phyloP scores from a whole-genome alignment of 768 basidiomycete genomes.

The Termitomyces sp. region DNA sequence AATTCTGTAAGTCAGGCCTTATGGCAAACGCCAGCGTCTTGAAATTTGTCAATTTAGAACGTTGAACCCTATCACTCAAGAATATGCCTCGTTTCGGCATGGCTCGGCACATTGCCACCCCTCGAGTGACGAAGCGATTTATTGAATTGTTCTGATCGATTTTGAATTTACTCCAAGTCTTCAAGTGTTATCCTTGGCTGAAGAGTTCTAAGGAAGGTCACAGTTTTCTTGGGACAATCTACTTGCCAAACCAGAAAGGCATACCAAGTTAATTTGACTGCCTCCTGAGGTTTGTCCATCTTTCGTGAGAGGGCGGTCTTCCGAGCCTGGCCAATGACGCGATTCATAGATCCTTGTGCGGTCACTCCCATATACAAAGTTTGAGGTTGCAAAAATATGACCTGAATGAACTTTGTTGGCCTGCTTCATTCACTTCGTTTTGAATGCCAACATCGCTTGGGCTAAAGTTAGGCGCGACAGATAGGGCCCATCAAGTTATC shows the following conservation, averaged over 20 bases:
- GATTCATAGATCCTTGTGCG: not conserved
- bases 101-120: too few relatives aligned
- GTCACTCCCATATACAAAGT: not conserved
- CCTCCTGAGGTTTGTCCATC: not conserved
- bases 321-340: not conserved
- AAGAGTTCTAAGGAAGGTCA: too few relatives aligned
- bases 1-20: too few relatives aligned
- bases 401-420: too few relatives aligned
- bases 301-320: not conserved
- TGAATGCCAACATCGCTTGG: not conserved
- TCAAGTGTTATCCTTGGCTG: too few relatives aligned
- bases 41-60: too few relatives aligned
- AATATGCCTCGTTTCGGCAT: too few relatives aligned
- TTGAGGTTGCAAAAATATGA: not conserved
- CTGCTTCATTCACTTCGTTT: not conserved
- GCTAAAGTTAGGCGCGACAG: not conserved
- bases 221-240: not conserved
- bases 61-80: too few relatives aligned
- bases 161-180: too few relatives aligned
- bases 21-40: too few relatives aligned
- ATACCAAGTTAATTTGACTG: not conserved
- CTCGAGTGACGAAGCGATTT: too few relatives aligned
- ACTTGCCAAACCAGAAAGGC: not conserved
- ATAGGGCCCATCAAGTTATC: not conserved
- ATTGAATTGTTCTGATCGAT: too few relatives aligned